Base-by-base conservation (phyloP, 768 basidiomycete genomes). In the Tulasnella sp. region DNA sequence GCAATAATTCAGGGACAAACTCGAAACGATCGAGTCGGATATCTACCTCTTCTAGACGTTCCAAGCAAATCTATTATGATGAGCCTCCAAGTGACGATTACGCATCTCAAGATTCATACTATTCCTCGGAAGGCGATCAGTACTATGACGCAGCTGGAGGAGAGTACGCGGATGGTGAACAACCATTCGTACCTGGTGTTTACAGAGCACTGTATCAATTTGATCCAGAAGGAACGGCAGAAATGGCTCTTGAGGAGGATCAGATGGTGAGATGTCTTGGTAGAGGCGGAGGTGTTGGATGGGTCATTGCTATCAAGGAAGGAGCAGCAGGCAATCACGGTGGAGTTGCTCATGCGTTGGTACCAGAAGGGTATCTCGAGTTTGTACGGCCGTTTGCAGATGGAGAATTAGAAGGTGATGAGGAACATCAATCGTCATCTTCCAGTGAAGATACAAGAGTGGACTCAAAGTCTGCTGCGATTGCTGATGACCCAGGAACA, bases 151-250 rank as follows among this genome's bases (percentile, higher is more conserved):
- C 43, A 32, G 29, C 48, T 22, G 57, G 44, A n/a, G 60, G 48
- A 2, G 54, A 55, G 4, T 35, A 40, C n/a, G 51, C 34, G 16
- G 44, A 53, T 9, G 53, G 55, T 2, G 65, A 64, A 5, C 58
- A 45, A 24, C 70, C 69, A 35, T 70, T 85, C 1, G 65, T 69
- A 19, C 81, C 86, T 0, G 87, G 87, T 0, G 53, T 82, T 1
- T 90, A 90, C 59, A 76, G 80, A 13, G 84, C 87, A 6, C 10
- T 86, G 63, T 90, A 81, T 56, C 70, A 77, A 3, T 89, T 91
- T 56, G 78, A 79, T 54, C 81, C 83, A 0, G 83, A 88, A 58
- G 81, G 84, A 1, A 77, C 76, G 15, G 81, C 83, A 29, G 88
- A 91, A 75, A 86, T 89, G 83, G 70, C 69, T 37, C 65, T 90